Evolutionary conservation across 768 basidiomycete species (phyloP), one percentile per base, ranked within the genome.

Genomic region (Pholiota conissans): DNA sequence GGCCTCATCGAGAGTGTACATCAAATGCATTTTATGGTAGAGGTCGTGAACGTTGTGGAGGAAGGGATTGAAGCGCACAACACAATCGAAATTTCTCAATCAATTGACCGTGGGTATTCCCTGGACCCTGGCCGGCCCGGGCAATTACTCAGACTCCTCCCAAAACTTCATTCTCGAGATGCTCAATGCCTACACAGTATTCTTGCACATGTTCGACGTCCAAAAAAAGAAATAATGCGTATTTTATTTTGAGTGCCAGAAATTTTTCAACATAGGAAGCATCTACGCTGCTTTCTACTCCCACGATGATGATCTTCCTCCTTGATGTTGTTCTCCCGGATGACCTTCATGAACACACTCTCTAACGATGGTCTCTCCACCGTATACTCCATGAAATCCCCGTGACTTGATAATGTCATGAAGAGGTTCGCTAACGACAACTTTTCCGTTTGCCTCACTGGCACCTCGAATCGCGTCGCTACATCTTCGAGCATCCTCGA

Each of bases 1-100:
- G 45, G 73, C 71, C 57, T 82, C 83, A 65, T 93, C 90, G 45
- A 90, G 62, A 14, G 89, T 90, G 76, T 96, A 98, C 96, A 98
- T 98, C 67, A 98, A 79, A 86, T 98, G 95, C 96, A 98, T 98
- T 68, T 61, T 79, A 50, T 26, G 34, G 47, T 32, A 18, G 34
- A 27, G 24, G 48, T 52, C 39, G 42, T 32, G 46, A 40, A 7
- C n/a, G 55, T 27, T 47, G 46, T 29, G 27, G 52, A 45, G 20
- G 40, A 34, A 16, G 32, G 22, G 10, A 32, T 32, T 13, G 6
- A 32, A 32, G 13, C 30, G 13, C 42, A 20, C 7, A 22, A 45
- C 8, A 24, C 5, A 45, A 45, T 10, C 24, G 42, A 45, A 45
- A 45, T 24, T 45, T 45, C 42, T 45, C 42, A 22, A 24, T 24